Conservation (phyloP, 331 rosid genomes). For the Cydonia oblonga region DNA sequence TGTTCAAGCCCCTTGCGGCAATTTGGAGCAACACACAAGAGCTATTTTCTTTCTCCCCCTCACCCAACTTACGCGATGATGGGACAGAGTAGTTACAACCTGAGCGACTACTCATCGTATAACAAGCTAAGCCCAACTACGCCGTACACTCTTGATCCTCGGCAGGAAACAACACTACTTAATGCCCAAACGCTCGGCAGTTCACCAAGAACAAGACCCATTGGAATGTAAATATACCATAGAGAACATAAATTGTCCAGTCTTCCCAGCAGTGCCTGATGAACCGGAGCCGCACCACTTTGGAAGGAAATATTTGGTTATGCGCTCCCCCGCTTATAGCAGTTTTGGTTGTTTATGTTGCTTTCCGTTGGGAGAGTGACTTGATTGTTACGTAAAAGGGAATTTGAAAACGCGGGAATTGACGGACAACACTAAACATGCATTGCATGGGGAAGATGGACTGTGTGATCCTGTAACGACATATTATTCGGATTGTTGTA, state of each 20-base stretch:
- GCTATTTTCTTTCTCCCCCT: slow-evolving; percentile 67
- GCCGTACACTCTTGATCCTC: slow-evolving; percentile 42
- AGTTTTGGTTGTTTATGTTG: slow-evolving; percentile 10
- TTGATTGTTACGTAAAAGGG: slow-evolving; percentile 20
- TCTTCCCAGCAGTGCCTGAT: slow-evolving; percentile 20
- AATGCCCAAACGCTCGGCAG: slow-evolving; percentile 60
- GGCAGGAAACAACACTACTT: slow-evolving; percentile 39
- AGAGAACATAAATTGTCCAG: slow-evolving; percentile 12
- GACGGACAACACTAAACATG: background rate
- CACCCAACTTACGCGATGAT: slow-evolving; percentile 40
- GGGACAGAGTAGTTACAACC: slow-evolving; percentile 41
- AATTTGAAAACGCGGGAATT: slow-evolving; percentile 10
- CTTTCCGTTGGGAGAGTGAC: too few species aligned
- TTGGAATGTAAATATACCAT: slow-evolving; percentile 45
- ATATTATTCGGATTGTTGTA: slow-evolving; percentile 26
- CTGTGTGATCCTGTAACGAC: slow-evolving; percentile 21
- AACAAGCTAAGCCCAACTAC: slow-evolving; percentile 36
- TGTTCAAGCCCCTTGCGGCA: slow-evolving; percentile 82
- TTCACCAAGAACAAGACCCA: slow-evolving; percentile 69
- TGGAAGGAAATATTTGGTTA: slow-evolving; percentile 2
- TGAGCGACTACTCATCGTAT: slow-evolving; percentile 37
- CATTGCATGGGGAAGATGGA: slow-evolving; percentile 19
- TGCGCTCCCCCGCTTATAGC: background rate
- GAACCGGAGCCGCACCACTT: slow-evolving; percentile 13
- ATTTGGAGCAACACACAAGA: slow-evolving; percentile 34